Base-by-base conservation (phyloP, 2,329 filamentous ascomycete species). In the Raffaelea deltoideospora region DNA sequence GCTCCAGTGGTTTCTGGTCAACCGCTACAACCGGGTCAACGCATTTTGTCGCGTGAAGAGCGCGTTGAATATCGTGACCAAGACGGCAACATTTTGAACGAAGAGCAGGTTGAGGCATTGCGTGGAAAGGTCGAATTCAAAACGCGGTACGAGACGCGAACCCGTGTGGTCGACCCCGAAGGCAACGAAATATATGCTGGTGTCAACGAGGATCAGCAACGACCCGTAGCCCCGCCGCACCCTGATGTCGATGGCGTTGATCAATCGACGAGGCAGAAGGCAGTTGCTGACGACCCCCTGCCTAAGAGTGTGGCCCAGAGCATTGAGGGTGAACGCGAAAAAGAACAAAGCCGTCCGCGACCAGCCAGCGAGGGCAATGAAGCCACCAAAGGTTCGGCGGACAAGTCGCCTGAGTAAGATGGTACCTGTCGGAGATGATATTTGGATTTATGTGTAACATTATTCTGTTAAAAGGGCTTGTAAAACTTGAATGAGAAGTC, bases 81-180 rank as follows among this genome's bases (percentile, higher is more conserved):
- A 57, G 69, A 93, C 48, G 90, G 90, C 46, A 95, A 95, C 52
- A 56, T 96, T 23, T 71, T 98, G 23, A 65, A 88, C 51, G 75
- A 80, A 37, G 81, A 86, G 51, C 74, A 94, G 54, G 86, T 98
- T 41, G 74, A 80, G 50, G 73, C 72, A 17, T 72, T 98, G 23
- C 73, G 88, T 56, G 90, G 88, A 50, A 92, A 94, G 59, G 87
- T 96, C 41, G 84, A 85, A 50, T 95, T 98, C 62, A 78, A 92
- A 62, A 96, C 90, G 11, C 80, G 79, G 47, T 95, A 95, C 54
- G 88, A 96, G 65, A 95, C 88, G n/a, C 73, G 82, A 45, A 95
- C 86, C 9, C 78, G 84, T 40, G 59, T 96, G 38, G 67, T 94
- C 29, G 85, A 94, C 56, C 72, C 72, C 36, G 56, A 75, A 31